A percentile compares a stretch with the other conserved stretches of the same genome.
phyloP scores from a whole-genome alignment of 2,329 filamentous ascomycete species.

The Corniculantispora saksenae region DNA sequence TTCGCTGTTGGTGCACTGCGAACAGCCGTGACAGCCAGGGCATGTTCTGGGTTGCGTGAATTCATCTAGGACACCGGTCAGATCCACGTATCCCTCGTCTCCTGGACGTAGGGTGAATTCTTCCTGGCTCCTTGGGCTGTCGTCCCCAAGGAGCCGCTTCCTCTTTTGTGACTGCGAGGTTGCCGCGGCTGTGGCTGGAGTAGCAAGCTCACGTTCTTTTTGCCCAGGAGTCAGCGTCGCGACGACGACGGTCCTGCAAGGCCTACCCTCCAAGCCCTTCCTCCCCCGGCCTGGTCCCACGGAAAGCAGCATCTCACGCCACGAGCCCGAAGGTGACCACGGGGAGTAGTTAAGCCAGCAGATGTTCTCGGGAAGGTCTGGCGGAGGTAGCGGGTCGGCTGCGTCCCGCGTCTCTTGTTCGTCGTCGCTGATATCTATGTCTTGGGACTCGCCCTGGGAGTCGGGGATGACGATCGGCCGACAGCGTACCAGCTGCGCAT shows the following conservation, averaged over 20 bases:
- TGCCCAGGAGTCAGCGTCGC: neutral
- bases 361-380: neutral
- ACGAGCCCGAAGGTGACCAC: neutral
- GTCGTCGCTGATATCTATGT: neutral
- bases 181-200: neutral
- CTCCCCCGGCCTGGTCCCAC: neutral
- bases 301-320: neutral
- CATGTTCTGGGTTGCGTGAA: neutral
- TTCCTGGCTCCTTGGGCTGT: neutral
- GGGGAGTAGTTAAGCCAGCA: neutral
- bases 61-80: neutral
- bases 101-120: neutral
- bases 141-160: neutral
- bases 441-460: neutral
- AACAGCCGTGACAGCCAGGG: neutral
- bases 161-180: neutral
- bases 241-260: neutral
- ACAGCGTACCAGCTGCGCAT: neutral
- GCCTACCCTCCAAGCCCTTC: neutral
- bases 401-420: neutral
- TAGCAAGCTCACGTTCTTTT: neutral
- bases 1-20: neutral
- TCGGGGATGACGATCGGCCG: neutral
- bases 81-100: neutral
- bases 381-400: neutral